Evolutionary conservation across 768 basidiomycete genomes (phyloP).

Genomic region (Leccinum truebloodii): DNA sequence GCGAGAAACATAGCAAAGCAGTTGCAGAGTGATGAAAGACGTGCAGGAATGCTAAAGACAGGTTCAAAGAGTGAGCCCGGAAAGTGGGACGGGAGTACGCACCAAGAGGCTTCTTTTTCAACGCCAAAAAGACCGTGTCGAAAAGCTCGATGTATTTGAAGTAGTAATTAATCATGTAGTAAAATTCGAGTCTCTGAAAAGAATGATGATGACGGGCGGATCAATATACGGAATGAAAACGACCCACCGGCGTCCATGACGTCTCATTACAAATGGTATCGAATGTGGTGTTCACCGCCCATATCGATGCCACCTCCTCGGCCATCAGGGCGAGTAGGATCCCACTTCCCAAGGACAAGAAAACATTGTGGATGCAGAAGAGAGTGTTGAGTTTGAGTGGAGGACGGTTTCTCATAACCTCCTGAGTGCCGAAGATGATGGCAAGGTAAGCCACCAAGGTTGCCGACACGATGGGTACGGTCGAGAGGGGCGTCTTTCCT

Average conservation of each 20-base stretch:
- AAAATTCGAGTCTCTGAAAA: conserved; percentile 82
- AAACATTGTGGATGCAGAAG: conserved; percentile 89
- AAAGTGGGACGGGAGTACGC: conserved; percentile 27
- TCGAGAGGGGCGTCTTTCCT: conserved; percentile 61
- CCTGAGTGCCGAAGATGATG: conserved; percentile 82
- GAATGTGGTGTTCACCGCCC: conserved; percentile 70
- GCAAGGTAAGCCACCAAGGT: conserved; percentile 81
- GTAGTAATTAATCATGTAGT: conserved; percentile 99
- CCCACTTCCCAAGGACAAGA: conserved; percentile 83
- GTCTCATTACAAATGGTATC: conserved; percentile 71
- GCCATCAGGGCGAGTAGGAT: conserved; percentile 85
- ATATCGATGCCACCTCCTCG: conserved; percentile 86
- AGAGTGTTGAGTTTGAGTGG: conserved; percentile 76
- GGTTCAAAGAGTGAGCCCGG: conserved; percentile 3
- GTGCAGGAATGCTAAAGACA: conserved; percentile 81
- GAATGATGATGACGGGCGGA: conserved; percentile 3
- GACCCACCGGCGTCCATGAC: conserved; percentile 87
- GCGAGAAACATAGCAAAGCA: conserved; percentile 90
- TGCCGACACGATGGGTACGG: conserved; percentile 61
- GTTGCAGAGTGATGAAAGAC: conserved; percentile 99
- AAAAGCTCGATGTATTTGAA: conserved; percentile 97
- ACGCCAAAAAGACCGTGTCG: conserved; percentile 94
- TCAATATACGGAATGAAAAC: conserved; percentile 1
- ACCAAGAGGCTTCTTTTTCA: conserved; percentile 99
- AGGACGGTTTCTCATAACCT: conserved; percentile 76